Percentiles rank a stretch among this genome's conserved stretches.
phyloP scores from a whole-genome alignment of 2,329 filamentous ascomycete genomes.

The Fusarium virguliforme region DNA sequence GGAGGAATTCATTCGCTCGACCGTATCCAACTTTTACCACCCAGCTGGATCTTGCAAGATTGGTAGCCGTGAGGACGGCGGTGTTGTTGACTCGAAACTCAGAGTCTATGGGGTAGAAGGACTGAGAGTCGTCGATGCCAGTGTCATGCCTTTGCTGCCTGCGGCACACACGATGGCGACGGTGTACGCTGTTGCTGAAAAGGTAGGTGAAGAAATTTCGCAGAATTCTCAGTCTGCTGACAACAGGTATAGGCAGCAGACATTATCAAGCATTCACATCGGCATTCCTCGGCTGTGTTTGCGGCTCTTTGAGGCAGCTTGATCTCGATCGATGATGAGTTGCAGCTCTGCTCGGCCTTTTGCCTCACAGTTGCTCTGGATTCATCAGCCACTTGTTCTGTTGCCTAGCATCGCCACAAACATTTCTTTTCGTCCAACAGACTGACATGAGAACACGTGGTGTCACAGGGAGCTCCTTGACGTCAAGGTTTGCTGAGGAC shows the following conservation, averaged over 20 bases:
- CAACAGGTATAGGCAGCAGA: slow-evolving; percentile 28
- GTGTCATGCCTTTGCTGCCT: slow-evolving; percentile 49
- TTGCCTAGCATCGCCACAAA: too few relatives aligned
- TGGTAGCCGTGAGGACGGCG: slow-evolving; percentile 60
- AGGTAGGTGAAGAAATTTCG: slow-evolving; percentile 15
- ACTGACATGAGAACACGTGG: neutral
- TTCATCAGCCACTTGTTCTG: too few relatives aligned
- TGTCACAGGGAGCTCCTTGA: neutral
- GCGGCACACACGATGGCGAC: slow-evolving; percentile 50
- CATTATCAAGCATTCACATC: slow-evolving; percentile 27
- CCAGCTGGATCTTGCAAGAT: slow-evolving; percentile 53
- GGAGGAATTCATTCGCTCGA: slow-evolving; percentile 35
- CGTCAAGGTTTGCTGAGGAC: neutral
- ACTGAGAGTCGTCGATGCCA: slow-evolving; percentile 58
- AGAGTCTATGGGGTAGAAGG: slow-evolving; percentile 45
- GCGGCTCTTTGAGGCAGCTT: too few relatives aligned
- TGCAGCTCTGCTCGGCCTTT: too few relatives aligned
- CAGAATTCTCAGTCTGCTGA: neutral
- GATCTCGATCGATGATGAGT: too few relatives aligned
- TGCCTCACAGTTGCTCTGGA: too few relatives aligned
- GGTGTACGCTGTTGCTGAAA: slow-evolving; percentile 53
- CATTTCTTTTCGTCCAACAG: too few relatives aligned
- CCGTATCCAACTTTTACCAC: slow-evolving; percentile 39
- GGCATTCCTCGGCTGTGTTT: too few relatives aligned
- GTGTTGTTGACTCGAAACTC: slow-evolving; percentile 51